These are phyloP conservation scores for Vicia sativa DNA, from an alignment of 306 rosid genomes.

Conservation along the genomic window DNA sequence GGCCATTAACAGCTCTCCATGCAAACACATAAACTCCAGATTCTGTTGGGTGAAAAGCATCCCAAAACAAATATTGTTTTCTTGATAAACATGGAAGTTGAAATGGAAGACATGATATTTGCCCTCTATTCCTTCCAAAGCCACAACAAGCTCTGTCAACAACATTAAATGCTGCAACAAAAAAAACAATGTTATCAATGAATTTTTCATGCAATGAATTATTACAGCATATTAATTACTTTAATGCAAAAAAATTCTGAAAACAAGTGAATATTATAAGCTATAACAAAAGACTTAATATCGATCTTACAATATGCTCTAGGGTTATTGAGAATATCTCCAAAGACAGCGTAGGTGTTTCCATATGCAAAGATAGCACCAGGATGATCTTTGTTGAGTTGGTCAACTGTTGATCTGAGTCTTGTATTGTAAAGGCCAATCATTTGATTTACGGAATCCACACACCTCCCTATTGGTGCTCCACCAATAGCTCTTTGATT, in stretches of 20 bases:
- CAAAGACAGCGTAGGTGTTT: slow-evolving; percentile 57
- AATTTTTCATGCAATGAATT: not conserved
- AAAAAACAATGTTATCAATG: not conserved
- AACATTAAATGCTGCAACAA: slow-evolving; percentile 61
- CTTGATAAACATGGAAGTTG: slow-evolving; percentile 58
- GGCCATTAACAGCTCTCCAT: slow-evolving; percentile 66
- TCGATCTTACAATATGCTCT: slow-evolving; percentile 50
- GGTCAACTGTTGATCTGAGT: slow-evolving; percentile 56
- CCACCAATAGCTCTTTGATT: slow-evolving; percentile 50
- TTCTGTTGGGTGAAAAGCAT: slow-evolving; percentile 82
- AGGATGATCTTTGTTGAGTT: slow-evolving; percentile 52
- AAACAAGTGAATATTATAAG: too few relatives aligned
- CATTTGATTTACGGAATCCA: slow-evolving; percentile 64
- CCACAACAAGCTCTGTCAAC: slow-evolving; percentile 84
- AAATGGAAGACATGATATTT: slow-evolving; percentile 67
- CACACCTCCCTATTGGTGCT: slow-evolving; percentile 61
- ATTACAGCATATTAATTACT: too few relatives aligned
- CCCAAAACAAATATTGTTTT: slow-evolving; percentile 67
- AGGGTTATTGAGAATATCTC: slow-evolving; percentile 79
- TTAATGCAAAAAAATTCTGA: too few relatives aligned
- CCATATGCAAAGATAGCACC: slow-evolving; percentile 58
- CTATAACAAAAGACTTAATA: too few relatives aligned
- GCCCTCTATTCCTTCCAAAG: slow-evolving; percentile 54
- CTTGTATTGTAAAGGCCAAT: slow-evolving; percentile 66
- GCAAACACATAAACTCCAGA: slow-evolving; percentile 63